Evolutionary conservation across 129 eudicot species (phyloP).

Genomic region (Erigeron canadensis): DNA sequence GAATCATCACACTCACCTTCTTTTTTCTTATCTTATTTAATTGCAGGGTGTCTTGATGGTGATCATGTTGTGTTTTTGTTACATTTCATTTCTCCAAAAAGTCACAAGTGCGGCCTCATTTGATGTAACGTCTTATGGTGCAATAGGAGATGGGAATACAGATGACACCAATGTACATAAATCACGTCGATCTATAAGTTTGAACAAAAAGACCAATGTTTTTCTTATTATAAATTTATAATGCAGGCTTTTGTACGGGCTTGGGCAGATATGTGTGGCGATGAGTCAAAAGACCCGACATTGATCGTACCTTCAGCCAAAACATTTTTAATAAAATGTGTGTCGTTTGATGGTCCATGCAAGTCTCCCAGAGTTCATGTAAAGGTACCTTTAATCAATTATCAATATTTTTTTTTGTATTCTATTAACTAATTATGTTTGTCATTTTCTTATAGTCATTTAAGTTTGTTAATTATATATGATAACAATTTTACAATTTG

Average conservation of each 20-base stretch:
- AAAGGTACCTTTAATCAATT: constrained; percentile 11
- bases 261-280: constrained; percentile 38
- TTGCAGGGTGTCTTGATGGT: constrained; percentile 22
- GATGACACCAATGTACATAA: constrained; percentile 42
- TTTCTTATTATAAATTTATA: neutral
- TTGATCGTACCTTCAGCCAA: constrained; percentile 25
- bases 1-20: neutral
- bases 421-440: neutral
- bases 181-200: neutral
- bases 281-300: constrained; percentile 7
- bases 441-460: neutral
- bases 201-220: neutral
- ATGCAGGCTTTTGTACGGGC: constrained; percentile 40
- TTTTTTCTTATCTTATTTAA: neutral
- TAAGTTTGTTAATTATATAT: too few relatives aligned
- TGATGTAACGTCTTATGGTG: constrained; percentile 44
- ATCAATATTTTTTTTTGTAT: too few relatives aligned
- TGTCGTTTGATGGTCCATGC: constrained; percentile 39
- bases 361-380: constrained; percentile 6
- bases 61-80: constrained; percentile 10
- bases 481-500: neutral
- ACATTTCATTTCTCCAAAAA: constrained; percentile 12
- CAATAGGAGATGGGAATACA: constrained; percentile 41
- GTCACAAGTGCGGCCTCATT: constrained; percentile 19
- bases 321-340: constrained; percentile 25